Evolutionary conservation across 441 rosid species (phyloP).

Genomic region (Aleurites moluccanus): DNA sequence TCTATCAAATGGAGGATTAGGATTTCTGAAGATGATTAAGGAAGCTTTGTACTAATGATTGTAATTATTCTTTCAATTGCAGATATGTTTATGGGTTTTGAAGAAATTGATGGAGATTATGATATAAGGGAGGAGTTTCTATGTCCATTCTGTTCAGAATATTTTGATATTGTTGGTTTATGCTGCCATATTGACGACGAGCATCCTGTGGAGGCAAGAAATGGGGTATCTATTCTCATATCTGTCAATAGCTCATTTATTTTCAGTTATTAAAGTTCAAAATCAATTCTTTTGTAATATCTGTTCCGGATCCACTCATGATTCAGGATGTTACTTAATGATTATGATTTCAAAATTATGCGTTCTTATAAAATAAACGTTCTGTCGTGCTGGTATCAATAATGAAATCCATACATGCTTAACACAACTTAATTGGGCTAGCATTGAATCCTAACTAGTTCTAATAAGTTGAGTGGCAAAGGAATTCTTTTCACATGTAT

Average conservation of each 20-base stretch:
- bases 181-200: constrained; percentile 98
- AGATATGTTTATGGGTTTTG: constrained; percentile 83
- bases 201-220: constrained; percentile 81
- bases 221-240: constrained; percentile 57
- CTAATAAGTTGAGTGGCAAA: background rate
- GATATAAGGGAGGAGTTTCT: constrained; percentile 90
- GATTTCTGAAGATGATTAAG: background rate
- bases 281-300: background rate
- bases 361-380: background rate
- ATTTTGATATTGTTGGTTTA: constrained; percentile 82
- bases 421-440: background rate
- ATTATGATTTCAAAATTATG: background rate
- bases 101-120: constrained; percentile 87
- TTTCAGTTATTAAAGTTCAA: background rate
- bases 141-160: constrained; percentile 93
- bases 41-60: constrained; percentile 12
- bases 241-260: constrained; percentile 3
- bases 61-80: constrained; percentile 39
- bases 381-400: background rate
- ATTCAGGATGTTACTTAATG: constrained; percentile 6
- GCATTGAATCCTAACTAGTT: background rate
- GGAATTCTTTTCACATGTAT: background rate
- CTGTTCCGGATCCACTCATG: no score
- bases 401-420: background rate
- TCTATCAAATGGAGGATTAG: background rate